Conservation (phyloP, 140 eudicot species). For the Erigeron philadelphicus region DNA sequence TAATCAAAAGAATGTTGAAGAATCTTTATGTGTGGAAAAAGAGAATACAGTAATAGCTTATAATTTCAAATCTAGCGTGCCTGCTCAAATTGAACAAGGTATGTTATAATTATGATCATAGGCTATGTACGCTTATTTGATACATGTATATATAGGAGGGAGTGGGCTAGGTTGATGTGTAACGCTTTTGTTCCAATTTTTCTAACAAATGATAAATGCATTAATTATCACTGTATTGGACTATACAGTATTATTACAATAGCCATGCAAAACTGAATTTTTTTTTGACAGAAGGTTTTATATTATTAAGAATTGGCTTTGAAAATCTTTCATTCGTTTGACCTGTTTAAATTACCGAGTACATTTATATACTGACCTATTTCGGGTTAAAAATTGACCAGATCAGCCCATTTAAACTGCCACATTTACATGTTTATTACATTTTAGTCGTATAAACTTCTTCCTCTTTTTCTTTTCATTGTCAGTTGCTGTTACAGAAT, state of each 20-base stretch:
- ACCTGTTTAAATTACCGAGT: no score
- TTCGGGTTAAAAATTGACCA: background rate
- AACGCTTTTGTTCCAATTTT: background rate
- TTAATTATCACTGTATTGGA: background rate
- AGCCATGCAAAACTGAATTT: no score
- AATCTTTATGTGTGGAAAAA: conserved; percentile 24
- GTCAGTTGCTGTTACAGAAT: conserved; percentile 25
- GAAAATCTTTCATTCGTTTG: no score
- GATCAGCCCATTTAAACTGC: background rate
- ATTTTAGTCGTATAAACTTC: background rate
- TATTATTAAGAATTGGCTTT: no score
- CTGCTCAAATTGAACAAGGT: conserved; percentile 34
- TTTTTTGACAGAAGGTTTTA: no score
- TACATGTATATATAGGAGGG: conserved; percentile 7
- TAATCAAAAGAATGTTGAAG: conserved; percentile 24
- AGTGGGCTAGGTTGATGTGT: background rate
- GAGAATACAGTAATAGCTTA: conserved; percentile 24
- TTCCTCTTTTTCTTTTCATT: conserved; percentile 25
- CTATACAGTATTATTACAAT: background rate
- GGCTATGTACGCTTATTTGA: conserved; percentile 17
- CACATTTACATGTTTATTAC: no score
- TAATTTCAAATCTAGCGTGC: conserved; percentile 22
- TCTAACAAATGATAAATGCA: background rate
- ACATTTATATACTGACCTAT: no score
- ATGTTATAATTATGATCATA: conserved; percentile 9